These are phyloP conservation scores for Hortaea sp. DNA, from an alignment of 2,329 filamentous ascomycete species.

Conservation along the genomic window DNA sequence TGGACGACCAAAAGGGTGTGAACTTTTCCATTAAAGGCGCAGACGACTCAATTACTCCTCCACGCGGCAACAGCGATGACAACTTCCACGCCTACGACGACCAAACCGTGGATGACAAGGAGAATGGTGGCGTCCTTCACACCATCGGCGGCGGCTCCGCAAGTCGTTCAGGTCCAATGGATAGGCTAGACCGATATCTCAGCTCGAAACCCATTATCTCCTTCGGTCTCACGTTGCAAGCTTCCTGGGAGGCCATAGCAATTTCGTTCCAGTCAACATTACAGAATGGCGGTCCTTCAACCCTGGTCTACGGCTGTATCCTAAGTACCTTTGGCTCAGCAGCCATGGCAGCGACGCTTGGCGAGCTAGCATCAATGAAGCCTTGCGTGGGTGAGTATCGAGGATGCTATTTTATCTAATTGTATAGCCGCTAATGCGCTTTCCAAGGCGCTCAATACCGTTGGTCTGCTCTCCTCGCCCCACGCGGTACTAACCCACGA, in stretches of 20 bases:
- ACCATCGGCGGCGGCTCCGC: slow-evolving; percentile 1
- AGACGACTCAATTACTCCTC: background rate
- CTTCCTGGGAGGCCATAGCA: slow-evolving; percentile 5
- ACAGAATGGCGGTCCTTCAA: slow-evolving; percentile 10
- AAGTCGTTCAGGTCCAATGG: background rate
- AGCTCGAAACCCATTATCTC: slow-evolving; percentile 4
- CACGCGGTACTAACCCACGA: slow-evolving; percentile 1
- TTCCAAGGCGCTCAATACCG: slow-evolving; percentile 3
- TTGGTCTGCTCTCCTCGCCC: slow-evolving; percentile 2
- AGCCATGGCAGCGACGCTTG: background rate
- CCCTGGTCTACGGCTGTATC: slow-evolving; percentile 10
- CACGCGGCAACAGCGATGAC: background rate
- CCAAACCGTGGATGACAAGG: background rate
- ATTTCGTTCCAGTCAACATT: background rate
- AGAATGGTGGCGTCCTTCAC: slow-evolving; percentile 1
- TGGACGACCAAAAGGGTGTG: background rate
- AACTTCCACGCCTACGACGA: background rate
- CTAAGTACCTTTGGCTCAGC: background rate
- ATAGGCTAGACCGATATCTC: slow-evolving; percentile 4
- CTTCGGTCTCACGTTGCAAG: slow-evolving; percentile 8
- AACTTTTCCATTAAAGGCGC: background rate
- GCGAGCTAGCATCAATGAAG: background rate
- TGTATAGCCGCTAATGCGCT: background rate
- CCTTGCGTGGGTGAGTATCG: background rate
- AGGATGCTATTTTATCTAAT: background rate